Evolutionary conservation across 2,329 filamentous ascomycete species (phyloP).

Genomic region (Scedosporium apiospermum): DNA sequence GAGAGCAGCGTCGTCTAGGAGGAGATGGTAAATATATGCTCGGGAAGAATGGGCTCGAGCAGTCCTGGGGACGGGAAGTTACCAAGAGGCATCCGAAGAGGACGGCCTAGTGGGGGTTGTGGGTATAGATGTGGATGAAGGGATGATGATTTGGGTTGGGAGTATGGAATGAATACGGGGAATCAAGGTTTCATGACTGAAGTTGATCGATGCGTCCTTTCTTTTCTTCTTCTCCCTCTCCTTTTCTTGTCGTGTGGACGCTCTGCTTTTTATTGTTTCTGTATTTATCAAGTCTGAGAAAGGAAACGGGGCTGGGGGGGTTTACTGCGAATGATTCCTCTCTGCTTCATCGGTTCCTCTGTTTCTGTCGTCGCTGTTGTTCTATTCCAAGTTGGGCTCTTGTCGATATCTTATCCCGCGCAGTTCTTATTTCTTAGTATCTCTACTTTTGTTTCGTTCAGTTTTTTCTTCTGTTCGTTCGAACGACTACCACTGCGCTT

Average conservation of each 20-base stretch:
- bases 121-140: not conserved
- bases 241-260: not conserved
- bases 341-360: not conserved
- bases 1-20: not conserved
- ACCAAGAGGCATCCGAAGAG: too few relatives aligned
- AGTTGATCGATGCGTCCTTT: not conserved
- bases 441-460: not conserved
- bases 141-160: not conserved
- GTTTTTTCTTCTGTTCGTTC: not conserved
- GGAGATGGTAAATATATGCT: not conserved
- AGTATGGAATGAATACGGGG: not conserved
- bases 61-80: too few relatives aligned
- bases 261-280: not conserved
- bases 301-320: not conserved
- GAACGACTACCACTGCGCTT: not conserved
- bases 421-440: not conserved
- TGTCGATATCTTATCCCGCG: slow-evolving; percentile 4
- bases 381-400: not conserved
- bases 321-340: not conserved
- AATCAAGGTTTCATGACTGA: not conserved
- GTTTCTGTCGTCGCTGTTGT: not conserved
- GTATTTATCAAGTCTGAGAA: not conserved
- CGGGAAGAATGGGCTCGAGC: too few relatives aligned
- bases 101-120: too few relatives aligned
- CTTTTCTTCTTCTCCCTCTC: not conserved